phyloP scores from a whole-genome alignment of 202 grass and related monocot genomes.

The Zoysia matrella region DNA sequence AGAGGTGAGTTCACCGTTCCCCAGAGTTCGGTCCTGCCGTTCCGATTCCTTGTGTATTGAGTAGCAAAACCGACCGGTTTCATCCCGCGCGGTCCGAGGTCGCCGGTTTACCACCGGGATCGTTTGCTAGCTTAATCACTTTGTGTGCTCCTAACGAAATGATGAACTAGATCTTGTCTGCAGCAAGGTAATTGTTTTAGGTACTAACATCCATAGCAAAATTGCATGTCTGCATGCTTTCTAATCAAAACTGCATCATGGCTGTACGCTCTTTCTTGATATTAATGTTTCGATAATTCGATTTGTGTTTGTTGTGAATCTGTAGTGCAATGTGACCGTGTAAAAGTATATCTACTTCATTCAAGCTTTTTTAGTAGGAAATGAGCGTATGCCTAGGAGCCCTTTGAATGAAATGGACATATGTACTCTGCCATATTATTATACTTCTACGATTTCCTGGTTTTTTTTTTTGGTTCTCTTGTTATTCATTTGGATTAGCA shows the following conservation, averaged over 20 bases:
- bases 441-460: no score
- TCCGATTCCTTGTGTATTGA: not conserved
- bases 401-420: conserved; percentile 3
- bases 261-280: not conserved
- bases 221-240: not conserved
- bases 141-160: not conserved
- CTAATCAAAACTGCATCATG: no score
- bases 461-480: not conserved
- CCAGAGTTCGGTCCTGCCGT: not conserved
- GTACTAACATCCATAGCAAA: not conserved
- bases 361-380: not conserved
- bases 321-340: not conserved
- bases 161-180: not conserved
- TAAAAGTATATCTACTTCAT: conserved; percentile 5
- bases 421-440: not conserved
- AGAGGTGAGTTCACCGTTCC: conserved; percentile 12
- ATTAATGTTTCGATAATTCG: not conserved
- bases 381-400: not conserved
- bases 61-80: conserved; percentile 27
- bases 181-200: no score
- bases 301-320: not conserved
- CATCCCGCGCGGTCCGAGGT: not conserved
- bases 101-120: conserved; percentile 21
- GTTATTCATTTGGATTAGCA: not conserved
- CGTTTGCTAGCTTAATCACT: not conserved